phyloP scores from a whole-genome alignment of 352 stramenopile species.

The Phytophthora chlamydospora region DNA sequence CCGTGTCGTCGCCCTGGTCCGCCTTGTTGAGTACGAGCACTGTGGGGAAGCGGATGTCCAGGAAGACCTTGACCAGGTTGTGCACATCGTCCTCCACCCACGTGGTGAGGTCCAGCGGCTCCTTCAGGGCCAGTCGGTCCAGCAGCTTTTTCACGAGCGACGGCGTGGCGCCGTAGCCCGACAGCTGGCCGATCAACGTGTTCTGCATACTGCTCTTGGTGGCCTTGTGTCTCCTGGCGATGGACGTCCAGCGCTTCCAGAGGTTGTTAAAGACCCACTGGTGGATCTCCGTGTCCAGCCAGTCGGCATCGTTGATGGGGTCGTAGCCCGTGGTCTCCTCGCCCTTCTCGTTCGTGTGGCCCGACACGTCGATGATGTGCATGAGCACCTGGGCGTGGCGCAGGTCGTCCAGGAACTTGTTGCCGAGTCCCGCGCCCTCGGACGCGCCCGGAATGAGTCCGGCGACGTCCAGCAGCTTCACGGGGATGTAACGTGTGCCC shows the following conservation, averaged over 20 bases:
- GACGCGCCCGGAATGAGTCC: slow-evolving; percentile 85
- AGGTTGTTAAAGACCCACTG: slow-evolving; percentile 91
- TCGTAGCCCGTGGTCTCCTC: slow-evolving; percentile 88
- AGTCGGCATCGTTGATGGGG: slow-evolving; percentile 89
- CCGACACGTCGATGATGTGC: slow-evolving; percentile 91
- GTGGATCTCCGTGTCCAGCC: slow-evolving; percentile 87
- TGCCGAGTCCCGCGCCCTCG: slow-evolving; percentile 95
- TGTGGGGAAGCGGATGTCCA: slow-evolving; percentile 84
- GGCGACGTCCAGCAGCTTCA: slow-evolving; percentile 87
- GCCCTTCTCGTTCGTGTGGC: slow-evolving; percentile 91
- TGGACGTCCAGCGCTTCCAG: slow-evolving; percentile 83
- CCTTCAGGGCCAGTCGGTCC: slow-evolving; percentile 63
- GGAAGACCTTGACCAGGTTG: slow-evolving; percentile 76
- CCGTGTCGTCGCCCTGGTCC: slow-evolving; percentile 84
- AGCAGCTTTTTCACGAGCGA: slow-evolving; percentile 78
- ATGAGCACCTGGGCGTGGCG: slow-evolving; percentile 89
- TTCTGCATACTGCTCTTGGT: slow-evolving; percentile 72
- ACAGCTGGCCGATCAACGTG: slow-evolving; percentile 81
- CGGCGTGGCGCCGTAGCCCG: slow-evolving; percentile 78
- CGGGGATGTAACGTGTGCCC: slow-evolving; percentile 76
- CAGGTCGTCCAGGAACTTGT: slow-evolving; percentile 97
- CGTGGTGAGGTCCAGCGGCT: slow-evolving; percentile 61
- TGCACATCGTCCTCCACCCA: slow-evolving; percentile 77
- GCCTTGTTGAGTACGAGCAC: slow-evolving; percentile 91
- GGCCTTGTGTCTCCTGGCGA: slow-evolving; percentile 73